Evolutionary conservation across 352 stramenopile species (phyloP).

Genomic region (Globisporangium emineosum): DNA sequence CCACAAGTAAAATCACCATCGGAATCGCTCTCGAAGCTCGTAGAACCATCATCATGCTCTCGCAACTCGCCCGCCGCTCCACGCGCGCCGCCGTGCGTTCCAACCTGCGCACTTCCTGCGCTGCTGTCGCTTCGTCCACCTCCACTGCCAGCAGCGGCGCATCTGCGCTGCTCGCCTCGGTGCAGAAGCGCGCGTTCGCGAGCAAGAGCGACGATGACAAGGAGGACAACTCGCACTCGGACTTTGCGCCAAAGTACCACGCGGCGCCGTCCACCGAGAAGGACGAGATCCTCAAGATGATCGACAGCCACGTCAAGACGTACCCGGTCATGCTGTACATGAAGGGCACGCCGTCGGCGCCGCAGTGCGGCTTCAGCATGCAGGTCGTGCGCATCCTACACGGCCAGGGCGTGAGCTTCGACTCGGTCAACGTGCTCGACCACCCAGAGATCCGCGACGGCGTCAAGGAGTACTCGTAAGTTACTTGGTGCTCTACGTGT

Average conservation of each 20-base stretch:
- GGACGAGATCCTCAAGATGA: constrained; percentile 89
- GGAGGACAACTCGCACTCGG: constrained; percentile 75
- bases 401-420: constrained; percentile 92
- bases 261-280: constrained; percentile 82
- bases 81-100: constrained; percentile 26
- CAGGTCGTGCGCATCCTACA: constrained; percentile 96
- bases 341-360: constrained; percentile 97
- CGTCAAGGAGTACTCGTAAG: constrained; percentile 97
- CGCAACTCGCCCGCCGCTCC: constrained; percentile 35
- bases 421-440: constrained; percentile 98
- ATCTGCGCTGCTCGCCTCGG: background rate
- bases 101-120: constrained; percentile 11
- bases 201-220: constrained; percentile 27
- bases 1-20: constrained; percentile 6
- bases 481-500: constrained; percentile 18
- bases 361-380: constrained; percentile 97
- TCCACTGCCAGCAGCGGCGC: constrained; percentile 1
- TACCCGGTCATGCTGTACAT: constrained; percentile 99
- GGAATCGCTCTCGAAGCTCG: constrained; percentile 12
- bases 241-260: constrained; percentile 88
- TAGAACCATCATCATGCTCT: constrained; percentile 23
- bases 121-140: background rate
- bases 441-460: constrained; percentile 97
- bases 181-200: constrained; percentile 33
- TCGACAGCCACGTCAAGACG: constrained; percentile 87